Base-by-base conservation (phyloP, 1,139 yeast genomes). In the Protomyces lactucae-debilis region DNA sequence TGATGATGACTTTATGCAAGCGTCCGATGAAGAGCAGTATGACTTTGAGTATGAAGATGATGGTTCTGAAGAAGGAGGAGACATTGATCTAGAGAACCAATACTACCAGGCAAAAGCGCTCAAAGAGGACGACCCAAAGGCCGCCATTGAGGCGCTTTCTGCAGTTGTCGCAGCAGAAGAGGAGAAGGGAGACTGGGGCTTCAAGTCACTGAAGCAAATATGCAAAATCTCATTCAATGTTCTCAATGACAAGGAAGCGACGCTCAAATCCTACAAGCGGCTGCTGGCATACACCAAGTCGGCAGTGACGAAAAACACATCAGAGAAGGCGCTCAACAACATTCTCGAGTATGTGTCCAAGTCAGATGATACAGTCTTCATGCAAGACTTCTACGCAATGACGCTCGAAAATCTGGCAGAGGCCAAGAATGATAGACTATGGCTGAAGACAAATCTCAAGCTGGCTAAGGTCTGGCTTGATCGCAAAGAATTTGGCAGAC, bases 11-110 rank as follows among this genome's bases (percentile, higher is more conserved):
- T 59, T 59, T 43, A 59, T 59, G 63, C 63, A 59, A 35, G 63
- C 53, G 18, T 59, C 63, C 18, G 63, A 59, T 23, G 60, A 52
- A 32, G 60, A 56, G 52, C 43, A 84, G 66, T 84, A 83, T 70
- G 88, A 85, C 71, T 85, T 85, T 70, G 88, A 85, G 69, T 84
- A 84, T 68, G 86, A 83, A 67, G 86, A 83, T 51, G 87, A 84
- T 35, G 84, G 76, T 3, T 81, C 75, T 18, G 75, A 68, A 2
- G 74, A 71, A 9, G 76, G 71, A 23, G 75, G 64, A 28, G 64
- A 68, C 37, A 73, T 70, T 36, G 71, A 67, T 46, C 71, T 80
- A 72, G 88, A 85, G 69, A 80, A 81, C 70, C 75, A 76, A 69
- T 86, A 86, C 73, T 86, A 85, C 72, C 77, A 78, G 60, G 90